These are phyloP conservation scores for Symbiotaphrina buchneri DNA, from an alignment of 495 filamentous ascomycete species.

Conservation along the genomic window DNA sequence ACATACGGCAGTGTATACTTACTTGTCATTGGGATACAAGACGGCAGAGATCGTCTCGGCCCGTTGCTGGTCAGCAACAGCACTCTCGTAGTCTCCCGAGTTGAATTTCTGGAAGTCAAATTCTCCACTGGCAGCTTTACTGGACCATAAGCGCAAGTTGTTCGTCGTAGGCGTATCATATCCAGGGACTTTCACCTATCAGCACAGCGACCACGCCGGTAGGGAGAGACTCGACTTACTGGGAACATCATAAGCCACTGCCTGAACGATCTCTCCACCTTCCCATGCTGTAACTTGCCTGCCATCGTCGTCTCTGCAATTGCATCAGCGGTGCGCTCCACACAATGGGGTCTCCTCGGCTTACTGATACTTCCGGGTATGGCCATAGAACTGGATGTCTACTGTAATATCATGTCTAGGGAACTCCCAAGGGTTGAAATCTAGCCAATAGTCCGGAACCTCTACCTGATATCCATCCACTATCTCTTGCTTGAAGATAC, in stretches of 20 bases:
- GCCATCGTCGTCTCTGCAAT: conserved; percentile 41
- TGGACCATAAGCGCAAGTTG: conserved; percentile 90
- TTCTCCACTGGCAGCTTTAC: conserved; percentile 88
- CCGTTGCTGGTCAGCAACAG: conserved; percentile 83
- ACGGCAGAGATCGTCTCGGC: conserved; percentile 97
- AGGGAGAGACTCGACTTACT: conserved; percentile 12
- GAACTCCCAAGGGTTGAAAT: conserved; percentile 99
- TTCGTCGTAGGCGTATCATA: conserved; percentile 81
- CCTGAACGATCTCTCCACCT: conserved; percentile 78
- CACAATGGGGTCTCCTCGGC: conserved; percentile 7
- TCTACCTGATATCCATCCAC: conserved; percentile 94
- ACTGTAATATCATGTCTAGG: conserved; percentile 86
- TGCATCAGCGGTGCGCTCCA: background rate
- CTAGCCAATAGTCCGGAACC: conserved; percentile 95
- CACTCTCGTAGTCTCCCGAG: conserved; percentile 89
- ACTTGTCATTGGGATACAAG: conserved; percentile 89
- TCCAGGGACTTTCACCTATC: conserved; percentile 35
- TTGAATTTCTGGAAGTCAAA: conserved; percentile 99
- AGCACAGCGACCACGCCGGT: conserved; percentile 1
- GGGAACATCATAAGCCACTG: conserved; percentile 87
- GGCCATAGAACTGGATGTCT: conserved; percentile 88
- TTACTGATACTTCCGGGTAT: conserved; percentile 43
- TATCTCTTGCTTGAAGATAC: conserved; percentile 99
- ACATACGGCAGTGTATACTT: conserved; percentile 1
- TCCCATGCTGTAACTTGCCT: conserved; percentile 59